A percentile compares a stretch with the other conserved stretches of the same genome.
phyloP scores from a whole-genome alignment of 192 early-diverging fungal genomes.

The Coemansia sp. region DNA sequence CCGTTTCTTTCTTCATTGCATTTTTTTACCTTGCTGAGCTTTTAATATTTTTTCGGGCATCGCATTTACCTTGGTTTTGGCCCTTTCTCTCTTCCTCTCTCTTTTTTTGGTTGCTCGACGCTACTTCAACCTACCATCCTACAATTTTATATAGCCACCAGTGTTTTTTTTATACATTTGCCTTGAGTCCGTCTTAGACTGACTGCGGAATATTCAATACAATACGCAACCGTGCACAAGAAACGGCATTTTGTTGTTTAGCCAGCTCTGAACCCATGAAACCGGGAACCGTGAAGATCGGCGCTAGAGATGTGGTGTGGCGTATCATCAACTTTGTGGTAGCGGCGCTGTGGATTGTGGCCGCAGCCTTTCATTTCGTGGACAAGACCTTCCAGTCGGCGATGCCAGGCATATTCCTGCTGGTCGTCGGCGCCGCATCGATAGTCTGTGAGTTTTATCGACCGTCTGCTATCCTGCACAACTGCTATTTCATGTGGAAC shows the following conservation, averaged over 20 bases:
- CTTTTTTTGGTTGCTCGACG: neutral
- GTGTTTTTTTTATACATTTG: neutral
- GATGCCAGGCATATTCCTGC: conserved; percentile 42
- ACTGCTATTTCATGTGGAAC: conserved; percentile 56
- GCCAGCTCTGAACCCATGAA: conserved; percentile 2
- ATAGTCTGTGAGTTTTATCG: conserved; percentile 51
- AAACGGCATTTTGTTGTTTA: neutral
- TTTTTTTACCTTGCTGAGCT: neutral
- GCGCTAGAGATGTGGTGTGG: conserved; percentile 31
- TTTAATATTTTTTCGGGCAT: neutral
- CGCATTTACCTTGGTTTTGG: neutral
- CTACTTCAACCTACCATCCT: neutral
- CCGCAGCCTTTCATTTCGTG: conserved; percentile 40
- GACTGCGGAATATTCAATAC: neutral
- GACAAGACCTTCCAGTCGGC: conserved; percentile 38
- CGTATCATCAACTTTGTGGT: conserved; percentile 45
- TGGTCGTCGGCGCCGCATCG: conserved; percentile 34
- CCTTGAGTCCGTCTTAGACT: neutral
- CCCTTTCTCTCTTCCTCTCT: neutral
- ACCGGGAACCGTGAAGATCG: conserved; percentile 4
- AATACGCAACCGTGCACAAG: neutral
- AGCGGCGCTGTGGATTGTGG: conserved; percentile 47
- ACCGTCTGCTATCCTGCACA: conserved; percentile 29
- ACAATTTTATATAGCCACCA: neutral
- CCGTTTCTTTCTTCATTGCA: neutral